Percentiles rank a stretch among this genome's conserved stretches.
These are phyloP conservation scores for Pichia gijzeniarum DNA, from an alignment of 805 yeast genomes.

Conservation along the genomic window DNA sequence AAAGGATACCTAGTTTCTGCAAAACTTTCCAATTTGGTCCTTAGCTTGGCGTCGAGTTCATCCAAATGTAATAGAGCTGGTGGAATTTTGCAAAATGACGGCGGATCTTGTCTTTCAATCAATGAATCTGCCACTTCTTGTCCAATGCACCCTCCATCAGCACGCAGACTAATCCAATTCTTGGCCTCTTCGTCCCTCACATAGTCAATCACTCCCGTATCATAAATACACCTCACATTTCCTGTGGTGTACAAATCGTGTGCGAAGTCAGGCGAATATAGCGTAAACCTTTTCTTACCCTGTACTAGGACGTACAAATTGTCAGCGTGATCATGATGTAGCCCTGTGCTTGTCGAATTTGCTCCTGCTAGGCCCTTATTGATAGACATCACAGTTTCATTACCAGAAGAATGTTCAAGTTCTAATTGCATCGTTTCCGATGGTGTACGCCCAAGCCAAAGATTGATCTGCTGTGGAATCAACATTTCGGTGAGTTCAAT, in stretches of 20 bases:
- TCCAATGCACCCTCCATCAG: conserved; percentile 51
- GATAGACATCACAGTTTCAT: not conserved
- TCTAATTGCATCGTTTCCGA: conserved; percentile 6
- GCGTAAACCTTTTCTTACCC: conserved; percentile 61
- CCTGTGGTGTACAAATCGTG: conserved; percentile 59
- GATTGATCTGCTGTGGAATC: conserved; percentile 63
- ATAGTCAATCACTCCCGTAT: conserved; percentile 67
- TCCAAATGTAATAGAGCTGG: conserved; percentile 57
- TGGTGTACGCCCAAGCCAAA: conserved; percentile 54
- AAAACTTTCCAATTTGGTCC: conserved; percentile 13
- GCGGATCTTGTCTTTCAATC: conserved; percentile 43
- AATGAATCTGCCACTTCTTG: conserved; percentile 25
- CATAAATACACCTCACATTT: conserved; percentile 41
- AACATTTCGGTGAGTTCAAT: conserved; percentile 22
- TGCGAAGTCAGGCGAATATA: conserved; percentile 61
- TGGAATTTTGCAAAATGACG: conserved; percentile 61
- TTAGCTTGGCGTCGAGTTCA: conserved; percentile 34
- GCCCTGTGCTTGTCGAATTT: conserved; percentile 57
- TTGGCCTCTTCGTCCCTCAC: conserved; percentile 47
- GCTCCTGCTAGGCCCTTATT: conserved; percentile 50
- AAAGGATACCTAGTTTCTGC: conserved; percentile 3
- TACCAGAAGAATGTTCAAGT: conserved; percentile 22
- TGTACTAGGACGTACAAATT: conserved; percentile 56
- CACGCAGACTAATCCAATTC: conserved; percentile 54
- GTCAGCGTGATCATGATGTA: conserved; percentile 80